Evolutionary conservation across 495 filamentous ascomycete genomes (phyloP), one percentile per base, ranked within the genome.

Genomic region (Lichenothelia convexa): DNA sequence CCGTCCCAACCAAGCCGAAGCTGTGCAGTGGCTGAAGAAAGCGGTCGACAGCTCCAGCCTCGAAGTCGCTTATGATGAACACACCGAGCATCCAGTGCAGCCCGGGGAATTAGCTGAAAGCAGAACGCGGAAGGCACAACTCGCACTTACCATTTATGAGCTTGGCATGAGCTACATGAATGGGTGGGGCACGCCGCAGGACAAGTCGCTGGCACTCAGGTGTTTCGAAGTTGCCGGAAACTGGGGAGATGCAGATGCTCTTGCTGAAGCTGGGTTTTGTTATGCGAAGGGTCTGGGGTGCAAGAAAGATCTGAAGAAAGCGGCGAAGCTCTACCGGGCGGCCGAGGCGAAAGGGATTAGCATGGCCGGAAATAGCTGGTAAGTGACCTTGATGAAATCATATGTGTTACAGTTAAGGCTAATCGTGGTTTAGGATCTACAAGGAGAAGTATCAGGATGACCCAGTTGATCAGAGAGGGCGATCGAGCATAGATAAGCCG

Each of bases 331-430:
- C 45, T 97, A 97, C 49, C 73, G 89, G 2, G 64, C 75, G 63
- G 89, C 89, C 0, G 89, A 93, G 53, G 71, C 71, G 18, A 87
- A 86, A 61, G 89, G 89, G 11, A 82, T 93, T 65, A 91, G 72
- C 51, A 95, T 97, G 84, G 78, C 92, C 31, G 89, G 89, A 26
- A 95, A 94, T 55, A 89, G 80, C 62, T 97, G 89, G 89, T 93
- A 65, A 36, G 80, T 66, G 34, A 30, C n/a, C 15, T 17, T 30
- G 35, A 38, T 38, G 6, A n/a, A n/a, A n/a, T n/a, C n/a, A n/a
- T n/a, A 21, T 13, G 21, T 34, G n/a, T 2, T 34, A n/a, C 31
- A 9, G 12, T 16, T 2, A 1, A 11, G n/a, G 12, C 1, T 29
- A 40, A 13, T 27, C 19, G 13, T 39, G 24, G 8, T 18, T 17